These are phyloP conservation scores for Eurotiales sp. DNA, from an alignment of 2,329 filamentous ascomycete species.

Conservation along the genomic window DNA sequence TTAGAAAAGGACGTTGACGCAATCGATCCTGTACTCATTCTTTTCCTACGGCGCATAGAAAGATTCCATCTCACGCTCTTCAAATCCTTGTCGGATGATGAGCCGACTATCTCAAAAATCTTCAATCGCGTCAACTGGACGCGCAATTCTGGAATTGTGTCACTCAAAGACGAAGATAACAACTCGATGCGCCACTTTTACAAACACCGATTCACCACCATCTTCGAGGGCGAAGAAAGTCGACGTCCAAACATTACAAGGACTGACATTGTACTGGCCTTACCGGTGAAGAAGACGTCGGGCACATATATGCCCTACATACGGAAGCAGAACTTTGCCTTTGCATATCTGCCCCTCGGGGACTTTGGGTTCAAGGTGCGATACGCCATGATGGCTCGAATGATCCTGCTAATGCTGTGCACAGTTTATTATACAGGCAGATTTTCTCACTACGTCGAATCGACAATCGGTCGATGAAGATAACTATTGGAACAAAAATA, in stretches of 20 bases:
- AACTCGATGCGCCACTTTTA: slow-evolving; percentile 4
- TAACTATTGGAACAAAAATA: slow-evolving; percentile 9
- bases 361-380: slow-evolving; percentile 13
- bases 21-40: slow-evolving; percentile 9
- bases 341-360: slow-evolving; percentile 11
- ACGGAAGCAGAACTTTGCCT: slow-evolving; percentile 8
- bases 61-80: slow-evolving; percentile 7
- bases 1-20: slow-evolving; percentile 5
- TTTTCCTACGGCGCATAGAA: slow-evolving; percentile 10
- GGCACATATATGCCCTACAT: slow-evolving; percentile 4
- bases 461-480: slow-evolving; percentile 9
- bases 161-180: slow-evolving; percentile 5
- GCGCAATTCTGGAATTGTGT: slow-evolving; percentile 7
- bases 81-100: neutral
- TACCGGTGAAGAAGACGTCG: neutral
- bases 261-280: slow-evolving; percentile 10
- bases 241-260: slow-evolving; percentile 2
- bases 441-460: slow-evolving; percentile 10
- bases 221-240: slow-evolving; percentile 1
- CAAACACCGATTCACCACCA: slow-evolving; percentile 2
- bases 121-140: slow-evolving; percentile 7
- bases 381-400: slow-evolving; percentile 5
- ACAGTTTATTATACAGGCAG: slow-evolving; percentile 9
- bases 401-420: slow-evolving; percentile 3
- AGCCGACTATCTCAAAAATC: slow-evolving; percentile 6